phyloP scores from a whole-genome alignment of 352 stramenopile species.

The Phytophthora hibernalis region DNA sequence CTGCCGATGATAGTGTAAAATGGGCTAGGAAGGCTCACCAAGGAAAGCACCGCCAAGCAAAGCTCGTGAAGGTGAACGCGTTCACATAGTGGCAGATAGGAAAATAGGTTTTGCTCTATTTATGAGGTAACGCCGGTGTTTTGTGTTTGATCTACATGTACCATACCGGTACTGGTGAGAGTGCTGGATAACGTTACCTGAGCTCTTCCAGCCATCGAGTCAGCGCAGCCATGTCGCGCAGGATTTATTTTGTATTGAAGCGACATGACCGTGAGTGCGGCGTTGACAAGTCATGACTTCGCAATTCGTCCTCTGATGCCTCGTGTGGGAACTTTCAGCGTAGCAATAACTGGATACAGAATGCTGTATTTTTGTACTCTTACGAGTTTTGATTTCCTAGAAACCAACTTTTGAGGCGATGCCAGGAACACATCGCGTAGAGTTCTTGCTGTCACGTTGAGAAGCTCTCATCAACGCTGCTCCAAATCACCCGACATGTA shows the following conservation, averaged over 20 bases:
- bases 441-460: too few relatives aligned
- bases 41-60: constrained; percentile 18
- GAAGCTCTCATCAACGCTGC: too few relatives aligned
- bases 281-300: too few relatives aligned
- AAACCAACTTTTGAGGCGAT: too few relatives aligned
- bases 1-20: constrained; percentile 14
- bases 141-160: constrained; percentile 17
- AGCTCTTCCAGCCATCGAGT: constrained; percentile 13
- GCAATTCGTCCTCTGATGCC: too few relatives aligned
- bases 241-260: not conserved
- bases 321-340: too few relatives aligned
- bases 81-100: constrained; percentile 29
- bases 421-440: too few relatives aligned
- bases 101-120: constrained; percentile 43
- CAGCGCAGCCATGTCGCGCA: constrained; percentile 12
- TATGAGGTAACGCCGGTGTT: constrained; percentile 30
- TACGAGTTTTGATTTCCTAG: too few relatives aligned
- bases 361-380: too few relatives aligned
- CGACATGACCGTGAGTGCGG: not conserved
- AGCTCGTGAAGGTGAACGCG: constrained; percentile 14
- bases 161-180: too few relatives aligned
- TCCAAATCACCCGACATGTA: too few relatives aligned
- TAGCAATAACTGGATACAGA: too few relatives aligned
- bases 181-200: not conserved
- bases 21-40: constrained; percentile 6